Evolutionary conservation across 805 yeast species (phyloP).

Genomic region (Danielia oregonensis): DNA sequence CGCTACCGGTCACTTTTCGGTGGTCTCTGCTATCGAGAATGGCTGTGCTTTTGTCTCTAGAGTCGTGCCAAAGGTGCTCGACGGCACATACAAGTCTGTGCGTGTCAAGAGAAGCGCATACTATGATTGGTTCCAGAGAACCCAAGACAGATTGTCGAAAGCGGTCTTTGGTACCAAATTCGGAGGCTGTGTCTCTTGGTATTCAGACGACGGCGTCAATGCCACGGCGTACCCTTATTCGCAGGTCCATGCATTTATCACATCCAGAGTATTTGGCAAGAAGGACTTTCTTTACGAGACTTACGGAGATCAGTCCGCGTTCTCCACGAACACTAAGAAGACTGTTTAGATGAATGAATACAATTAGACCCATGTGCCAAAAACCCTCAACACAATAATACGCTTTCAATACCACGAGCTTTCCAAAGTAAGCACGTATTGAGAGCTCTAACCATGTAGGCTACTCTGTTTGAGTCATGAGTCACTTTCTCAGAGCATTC

Average conservation of each 20-base stretch:
- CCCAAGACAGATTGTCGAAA: slow-evolving; percentile 23
- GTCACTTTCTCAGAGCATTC: no score
- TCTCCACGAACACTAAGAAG: no score
- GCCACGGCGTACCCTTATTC: slow-evolving; percentile 35
- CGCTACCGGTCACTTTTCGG: slow-evolving; percentile 42
- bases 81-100: slow-evolving; percentile 26
- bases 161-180: slow-evolving; percentile 35
- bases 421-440: no score
- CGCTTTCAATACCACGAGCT: no score
- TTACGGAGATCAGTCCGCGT: no score
- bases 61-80: slow-evolving; percentile 23
- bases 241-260: slow-evolving; percentile 27
- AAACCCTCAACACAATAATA: no score
- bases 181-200: slow-evolving; percentile 44
- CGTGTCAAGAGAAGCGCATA: slow-evolving; percentile 29
- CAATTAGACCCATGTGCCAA: no score
- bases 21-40: slow-evolving; percentile 36
- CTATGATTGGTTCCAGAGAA: slow-evolving; percentile 28
- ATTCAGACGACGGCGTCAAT: slow-evolving; percentile 25
- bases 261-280: slow-evolving; percentile 9
- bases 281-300: slow-evolving; percentile 10
- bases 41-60: slow-evolving; percentile 21
- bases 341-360: no score
- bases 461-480: no score
- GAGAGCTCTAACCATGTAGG: no score